Evolutionary conservation across 2,329 filamentous ascomycete genomes (phyloP).

Genomic region (Orbilia blumenaviensis): DNA sequence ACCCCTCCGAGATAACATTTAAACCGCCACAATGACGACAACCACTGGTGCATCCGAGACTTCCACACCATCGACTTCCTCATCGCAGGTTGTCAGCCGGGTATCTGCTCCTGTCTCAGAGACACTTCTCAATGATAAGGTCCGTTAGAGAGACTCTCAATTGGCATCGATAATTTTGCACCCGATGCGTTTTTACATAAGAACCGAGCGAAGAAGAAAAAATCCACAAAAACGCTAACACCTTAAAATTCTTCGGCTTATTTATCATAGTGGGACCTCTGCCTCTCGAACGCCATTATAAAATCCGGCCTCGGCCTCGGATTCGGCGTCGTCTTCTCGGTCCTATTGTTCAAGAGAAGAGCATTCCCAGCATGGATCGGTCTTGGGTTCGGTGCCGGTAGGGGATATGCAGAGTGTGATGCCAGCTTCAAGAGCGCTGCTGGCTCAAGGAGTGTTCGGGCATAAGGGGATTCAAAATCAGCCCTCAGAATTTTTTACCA

Average conservation of each 20-base stretch:
- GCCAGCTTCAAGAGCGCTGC: conserved; percentile 69
- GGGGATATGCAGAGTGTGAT: conserved; percentile 99
- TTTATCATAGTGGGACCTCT: conserved; percentile 85
- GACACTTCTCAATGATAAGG: conserved; percentile 98
- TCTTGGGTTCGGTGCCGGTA: conserved; percentile 91
- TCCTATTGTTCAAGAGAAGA: conserved; percentile 96
- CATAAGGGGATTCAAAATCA: not conserved
- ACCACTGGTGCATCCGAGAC: conserved; percentile 47
- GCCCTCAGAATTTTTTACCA: not conserved
- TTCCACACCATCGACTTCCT: conserved; percentile 63
- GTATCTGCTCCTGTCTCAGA: conserved; percentile 87
- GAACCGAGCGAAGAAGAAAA: not conserved
- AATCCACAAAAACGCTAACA: not conserved
- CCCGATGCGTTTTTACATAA: not conserved
- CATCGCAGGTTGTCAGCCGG: conserved; percentile 74
- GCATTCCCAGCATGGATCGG: conserved; percentile 97
- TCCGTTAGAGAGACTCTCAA: conserved; percentile 65
- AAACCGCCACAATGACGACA: conserved; percentile 47
- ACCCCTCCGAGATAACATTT: conserved; percentile 1
- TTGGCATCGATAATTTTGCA: conserved; percentile 2
- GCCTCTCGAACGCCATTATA: conserved; percentile 95
- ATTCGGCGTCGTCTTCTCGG: conserved; percentile 98
- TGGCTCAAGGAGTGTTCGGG: conserved; percentile 39
- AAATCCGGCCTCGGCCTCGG: conserved; percentile 94
- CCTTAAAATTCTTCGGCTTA: conserved; percentile 30